phyloP scores from a whole-genome alignment of 306 rosid species.

The Carpinus fangiana region DNA sequence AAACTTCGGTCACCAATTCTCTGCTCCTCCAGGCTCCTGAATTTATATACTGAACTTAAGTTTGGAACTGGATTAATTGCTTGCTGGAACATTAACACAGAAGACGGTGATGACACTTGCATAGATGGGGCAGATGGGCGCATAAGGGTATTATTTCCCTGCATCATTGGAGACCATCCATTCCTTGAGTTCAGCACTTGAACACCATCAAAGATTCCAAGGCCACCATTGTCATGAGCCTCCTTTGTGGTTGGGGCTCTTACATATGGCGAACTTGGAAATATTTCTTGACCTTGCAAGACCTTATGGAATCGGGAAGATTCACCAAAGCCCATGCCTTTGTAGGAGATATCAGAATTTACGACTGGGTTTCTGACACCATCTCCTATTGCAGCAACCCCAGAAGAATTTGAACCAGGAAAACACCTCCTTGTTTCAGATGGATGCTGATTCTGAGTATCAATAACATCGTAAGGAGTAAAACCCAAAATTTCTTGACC shows the following conservation, averaged over 20 bases:
- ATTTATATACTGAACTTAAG: constrained; percentile 29
- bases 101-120: constrained; percentile 91
- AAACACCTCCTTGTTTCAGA: constrained; percentile 64
- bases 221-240: constrained; percentile 51
- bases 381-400: constrained; percentile 56
- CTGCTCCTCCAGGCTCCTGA: constrained; percentile 36
- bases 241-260: constrained; percentile 50
- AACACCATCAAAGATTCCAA: constrained; percentile 56
- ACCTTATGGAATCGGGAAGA: constrained; percentile 91
- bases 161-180: constrained; percentile 60
- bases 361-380: constrained; percentile 44
- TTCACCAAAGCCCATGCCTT: constrained; percentile 74
- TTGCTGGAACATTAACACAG: constrained; percentile 92
- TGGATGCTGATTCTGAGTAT: constrained; percentile 49
- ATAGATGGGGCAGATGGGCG: constrained; percentile 50
- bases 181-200: constrained; percentile 52
- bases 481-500: constrained; percentile 97
- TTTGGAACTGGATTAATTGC: constrained; percentile 53
- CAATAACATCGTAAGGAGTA: constrained; percentile 53
- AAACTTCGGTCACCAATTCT: constrained; percentile 26
- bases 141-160: constrained; percentile 38
- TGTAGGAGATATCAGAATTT: constrained; percentile 57
- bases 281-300: constrained; percentile 99
- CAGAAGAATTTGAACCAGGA: constrained; percentile 58
- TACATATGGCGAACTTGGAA: constrained; percentile 67